These are phyloP conservation scores for Apiosordaria backusii DNA, from an alignment of 495 filamentous ascomycete genomes.

Conservation along the genomic window DNA sequence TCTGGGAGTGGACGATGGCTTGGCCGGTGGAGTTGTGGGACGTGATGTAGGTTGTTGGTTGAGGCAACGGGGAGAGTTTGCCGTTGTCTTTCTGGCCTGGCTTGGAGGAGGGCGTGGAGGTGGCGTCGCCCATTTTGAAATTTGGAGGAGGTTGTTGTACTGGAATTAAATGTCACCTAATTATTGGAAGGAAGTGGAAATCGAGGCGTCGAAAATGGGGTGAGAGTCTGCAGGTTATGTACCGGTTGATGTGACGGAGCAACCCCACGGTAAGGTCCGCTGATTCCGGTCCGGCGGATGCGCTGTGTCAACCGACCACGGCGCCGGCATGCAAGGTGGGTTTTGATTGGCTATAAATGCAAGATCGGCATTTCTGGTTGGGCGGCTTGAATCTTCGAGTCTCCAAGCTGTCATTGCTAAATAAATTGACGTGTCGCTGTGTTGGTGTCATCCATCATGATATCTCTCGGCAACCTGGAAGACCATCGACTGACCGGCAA, in stretches of 20 bases:
- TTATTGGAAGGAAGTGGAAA: not conserved
- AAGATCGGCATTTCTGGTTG: not conserved
- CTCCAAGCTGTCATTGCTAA: too few species aligned
- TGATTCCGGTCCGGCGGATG: slow-evolving; percentile 1
- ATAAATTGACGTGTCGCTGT: too few species aligned
- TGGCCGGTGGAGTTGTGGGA: slow-evolving; percentile 38
- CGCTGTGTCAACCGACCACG: not conserved
- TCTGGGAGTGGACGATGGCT: slow-evolving; percentile 35
- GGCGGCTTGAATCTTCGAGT: too few species aligned
- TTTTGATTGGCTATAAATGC: not conserved
- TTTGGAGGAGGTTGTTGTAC: not conserved
- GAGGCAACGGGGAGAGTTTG: slow-evolving; percentile 35
- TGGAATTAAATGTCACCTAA: not conserved
- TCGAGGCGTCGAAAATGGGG: not conserved
- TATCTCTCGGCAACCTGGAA: too few species aligned
- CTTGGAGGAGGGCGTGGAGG: not conserved
- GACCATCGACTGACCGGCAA: too few species aligned
- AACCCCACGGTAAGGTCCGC: slow-evolving; percentile 7
- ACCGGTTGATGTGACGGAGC: not conserved
- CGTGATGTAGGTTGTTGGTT: slow-evolving; percentile 39
- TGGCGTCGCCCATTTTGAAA: slow-evolving; percentile 20
- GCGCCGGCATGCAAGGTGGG: not conserved
- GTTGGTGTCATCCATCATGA: too few species aligned
- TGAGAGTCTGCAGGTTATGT: not conserved
- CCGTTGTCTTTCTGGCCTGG: slow-evolving; percentile 2